These are phyloP conservation scores for Pyricularia pennisetigena DNA, from an alignment of 2,329 filamentous ascomycete genomes.

Conservation along the genomic window DNA sequence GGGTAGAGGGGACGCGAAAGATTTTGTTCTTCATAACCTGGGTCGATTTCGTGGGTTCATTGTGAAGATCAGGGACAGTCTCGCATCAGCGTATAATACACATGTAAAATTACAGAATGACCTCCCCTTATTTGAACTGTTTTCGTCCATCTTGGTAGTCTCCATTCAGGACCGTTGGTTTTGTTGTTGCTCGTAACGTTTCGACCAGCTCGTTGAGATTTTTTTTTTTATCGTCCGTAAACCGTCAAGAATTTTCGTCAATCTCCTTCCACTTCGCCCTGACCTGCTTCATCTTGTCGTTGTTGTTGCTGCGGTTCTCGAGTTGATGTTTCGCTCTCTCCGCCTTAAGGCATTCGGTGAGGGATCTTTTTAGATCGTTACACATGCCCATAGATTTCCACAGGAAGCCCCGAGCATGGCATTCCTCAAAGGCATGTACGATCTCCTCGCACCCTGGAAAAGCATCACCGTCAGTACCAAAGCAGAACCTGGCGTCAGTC, in stretches of 20 bases:
- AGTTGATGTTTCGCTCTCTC: constrained; percentile 72
- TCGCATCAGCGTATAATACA: not conserved
- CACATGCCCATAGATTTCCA: constrained; percentile 88
- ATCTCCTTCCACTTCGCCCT: constrained; percentile 72
- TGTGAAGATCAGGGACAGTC: not conserved
- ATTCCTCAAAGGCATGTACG: constrained; percentile 90
- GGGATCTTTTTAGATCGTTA: constrained; percentile 73
- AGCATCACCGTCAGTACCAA: not conserved
- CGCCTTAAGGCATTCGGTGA: constrained; percentile 74
- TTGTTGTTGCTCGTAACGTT: not conserved
- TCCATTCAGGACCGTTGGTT: not conserved
- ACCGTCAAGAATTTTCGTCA: constrained; percentile 53
- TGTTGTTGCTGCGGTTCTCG: constrained; percentile 62
- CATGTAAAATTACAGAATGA: not conserved
- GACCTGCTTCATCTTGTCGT: constrained; percentile 62
- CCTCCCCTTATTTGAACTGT: not conserved
- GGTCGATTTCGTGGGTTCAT: not conserved
- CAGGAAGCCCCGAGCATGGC: constrained; percentile 84
- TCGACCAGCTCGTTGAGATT: not conserved
- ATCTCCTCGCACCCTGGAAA: constrained; percentile 80
- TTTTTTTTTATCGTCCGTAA: not conserved
- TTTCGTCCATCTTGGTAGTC: constrained; percentile 10
- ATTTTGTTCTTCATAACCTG: not conserved
- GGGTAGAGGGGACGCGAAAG: not conserved
- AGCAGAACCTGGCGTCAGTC: not conserved